Evolutionary conservation across 345 rosid genomes (phyloP).

Genomic region (Euphorbia tirucalli): DNA sequence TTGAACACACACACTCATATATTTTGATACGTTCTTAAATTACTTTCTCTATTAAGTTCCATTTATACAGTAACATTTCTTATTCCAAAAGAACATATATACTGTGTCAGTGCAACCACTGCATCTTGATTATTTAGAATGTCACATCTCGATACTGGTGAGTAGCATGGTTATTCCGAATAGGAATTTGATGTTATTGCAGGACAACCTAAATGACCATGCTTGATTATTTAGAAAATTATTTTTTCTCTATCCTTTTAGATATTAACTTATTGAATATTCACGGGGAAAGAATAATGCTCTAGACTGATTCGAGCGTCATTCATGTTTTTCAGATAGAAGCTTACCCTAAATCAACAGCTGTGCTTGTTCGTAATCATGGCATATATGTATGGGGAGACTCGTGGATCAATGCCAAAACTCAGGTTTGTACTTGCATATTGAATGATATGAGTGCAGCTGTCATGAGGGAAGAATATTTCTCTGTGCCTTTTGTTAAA

Average conservation of each 20-base stretch:
- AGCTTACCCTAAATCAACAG: constrained; percentile 88
- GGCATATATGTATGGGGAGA: constrained; percentile 96
- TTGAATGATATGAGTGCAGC: background rate
- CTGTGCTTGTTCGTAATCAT: constrained; percentile 94
- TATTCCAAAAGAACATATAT: background rate
- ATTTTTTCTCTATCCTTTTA: background rate
- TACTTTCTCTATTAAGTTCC: too few relatives aligned
- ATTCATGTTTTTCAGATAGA: constrained; percentile 49
- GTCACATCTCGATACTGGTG: background rate
- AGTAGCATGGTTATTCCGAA: background rate
- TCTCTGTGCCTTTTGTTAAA: background rate
- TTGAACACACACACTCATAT: background rate
- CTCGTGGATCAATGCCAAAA: constrained; percentile 96
- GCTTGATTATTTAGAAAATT: constrained; percentile 3
- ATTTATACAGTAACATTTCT: background rate
- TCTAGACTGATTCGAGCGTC: background rate
- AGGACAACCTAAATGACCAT: background rate
- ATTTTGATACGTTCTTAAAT: too few relatives aligned
- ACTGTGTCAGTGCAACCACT: background rate
- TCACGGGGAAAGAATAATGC: constrained; percentile 13
- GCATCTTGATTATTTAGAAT: background rate
- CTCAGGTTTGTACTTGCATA: constrained; percentile 58
- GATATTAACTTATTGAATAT: background rate
- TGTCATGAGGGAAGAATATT: background rate
- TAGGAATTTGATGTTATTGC: background rate